Percentiles rank a stretch among this genome's conserved stretches.
Conservation (phyloP, 129 eudicot species). For the Escallonia rubra region DNA sequence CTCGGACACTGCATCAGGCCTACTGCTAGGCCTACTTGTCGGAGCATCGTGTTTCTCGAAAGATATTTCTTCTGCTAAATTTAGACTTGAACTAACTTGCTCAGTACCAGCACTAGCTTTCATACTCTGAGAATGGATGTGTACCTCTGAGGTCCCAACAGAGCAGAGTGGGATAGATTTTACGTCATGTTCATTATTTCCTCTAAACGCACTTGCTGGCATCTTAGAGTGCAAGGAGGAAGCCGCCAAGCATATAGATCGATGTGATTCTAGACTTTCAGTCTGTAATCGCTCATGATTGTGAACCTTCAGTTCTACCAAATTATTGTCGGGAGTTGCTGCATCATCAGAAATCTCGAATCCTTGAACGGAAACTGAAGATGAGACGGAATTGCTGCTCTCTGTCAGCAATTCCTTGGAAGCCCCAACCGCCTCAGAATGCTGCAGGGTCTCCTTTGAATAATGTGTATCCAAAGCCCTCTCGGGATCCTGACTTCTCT, state of each 20-base stretch:
- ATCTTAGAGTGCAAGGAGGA: conserved; percentile 38
- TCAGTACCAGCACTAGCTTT: conserved; percentile 22
- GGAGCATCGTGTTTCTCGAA: conserved; percentile 12
- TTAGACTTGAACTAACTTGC: conserved; percentile 18
- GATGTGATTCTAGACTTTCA: conserved; percentile 29
- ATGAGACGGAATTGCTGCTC: conserved; percentile 58
- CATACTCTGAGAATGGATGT: conserved; percentile 17
- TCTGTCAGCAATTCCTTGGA: conserved; percentile 41
- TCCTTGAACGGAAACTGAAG: conserved; percentile 55
- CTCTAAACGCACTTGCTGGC: conserved; percentile 25
- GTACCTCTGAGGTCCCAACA: conserved; percentile 19
- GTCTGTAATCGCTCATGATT: conserved; percentile 30
- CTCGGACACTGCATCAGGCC: conserved; percentile 20
- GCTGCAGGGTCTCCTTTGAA: conserved; percentile 36
- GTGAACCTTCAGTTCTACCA: conserved; percentile 18
- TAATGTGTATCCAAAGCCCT: conserved; percentile 8
- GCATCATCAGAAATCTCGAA: conserved; percentile 57
- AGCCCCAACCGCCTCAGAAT: conserved; percentile 30
- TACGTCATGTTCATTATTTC: conserved; percentile 17
- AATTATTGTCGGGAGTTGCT: conserved; percentile 25
- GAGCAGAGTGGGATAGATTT: conserved; percentile 12
- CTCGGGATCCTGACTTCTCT: conserved; percentile 25
- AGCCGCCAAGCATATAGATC: conserved; percentile 25
- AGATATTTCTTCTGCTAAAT: conserved; percentile 12
- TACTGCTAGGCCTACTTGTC: conserved; percentile 14